Conservation (phyloP, 495 filamentous ascomycete genomes). For the Saxispiralis lemnorum region DNA sequence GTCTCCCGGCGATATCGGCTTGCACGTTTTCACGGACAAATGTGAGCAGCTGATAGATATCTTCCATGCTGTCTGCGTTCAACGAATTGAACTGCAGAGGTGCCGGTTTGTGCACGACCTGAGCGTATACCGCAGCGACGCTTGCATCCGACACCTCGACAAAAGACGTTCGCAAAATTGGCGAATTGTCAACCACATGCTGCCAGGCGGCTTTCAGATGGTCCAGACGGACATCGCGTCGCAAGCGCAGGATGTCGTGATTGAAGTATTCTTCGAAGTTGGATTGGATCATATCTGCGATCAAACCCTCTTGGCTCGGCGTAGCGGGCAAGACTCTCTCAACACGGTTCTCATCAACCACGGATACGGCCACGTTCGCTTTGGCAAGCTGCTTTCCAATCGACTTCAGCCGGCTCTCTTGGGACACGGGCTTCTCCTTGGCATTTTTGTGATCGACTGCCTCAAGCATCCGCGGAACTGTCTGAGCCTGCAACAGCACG, state of each 20-base stretch:
- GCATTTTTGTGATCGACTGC: not conserved
- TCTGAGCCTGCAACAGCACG: slow-evolving; percentile 49
- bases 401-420: no score
- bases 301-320: slow-evolving; percentile 67
- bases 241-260: slow-evolving; percentile 46
- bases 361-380: not conserved
- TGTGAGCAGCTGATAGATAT: slow-evolving; percentile 14
- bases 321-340: slow-evolving; percentile 45
- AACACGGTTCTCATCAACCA: slow-evolving; percentile 19
- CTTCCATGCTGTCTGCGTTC: not conserved
- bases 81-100: slow-evolving; percentile 2
- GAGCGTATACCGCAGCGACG: slow-evolving; percentile 40
- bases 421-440: no score
- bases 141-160: slow-evolving; percentile 39
- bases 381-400: not conserved
- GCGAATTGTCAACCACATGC: slow-evolving; percentile 35
- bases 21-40: slow-evolving; percentile 1
- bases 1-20: not conserved
- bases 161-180: slow-evolving; percentile 64
- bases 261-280: slow-evolving; percentile 60
- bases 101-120: slow-evolving; percentile 34
- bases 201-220: slow-evolving; percentile 43
- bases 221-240: slow-evolving; percentile 29
- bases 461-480: slow-evolving; percentile 27
- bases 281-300: slow-evolving; percentile 54